Base-by-base conservation (phyloP, 345 rosid genomes). In the Eucalyptus erythrocorys region DNA sequence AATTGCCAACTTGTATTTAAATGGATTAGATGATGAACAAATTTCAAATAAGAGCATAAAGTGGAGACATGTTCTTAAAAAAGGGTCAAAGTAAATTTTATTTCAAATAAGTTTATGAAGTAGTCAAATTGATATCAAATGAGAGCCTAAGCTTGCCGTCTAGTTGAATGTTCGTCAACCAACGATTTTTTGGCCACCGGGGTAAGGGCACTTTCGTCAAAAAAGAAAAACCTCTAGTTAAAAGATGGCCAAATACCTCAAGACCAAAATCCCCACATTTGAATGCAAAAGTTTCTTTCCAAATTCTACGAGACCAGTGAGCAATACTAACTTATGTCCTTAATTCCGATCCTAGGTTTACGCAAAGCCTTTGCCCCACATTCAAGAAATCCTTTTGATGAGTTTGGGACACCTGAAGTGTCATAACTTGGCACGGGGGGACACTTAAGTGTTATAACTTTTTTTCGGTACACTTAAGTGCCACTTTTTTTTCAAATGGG, bases 51-150 rank as follows among this genome's bases (percentile, higher is more conserved):
- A 61, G 2, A 30, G 32, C 4, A 27, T 61, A 30, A 30, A 12
- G 17, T 12, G 1, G 1, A 0, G 15, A 13, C 68, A 1, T 27
- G 1, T 59, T 61, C 8, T 57, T 30, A 3, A 3, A 61, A 61
- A 30, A 61, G 8, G 2, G 32, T 30, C 8, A 12, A 1, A 61
- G 16, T 30, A 13, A 61, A 61, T 13, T 2, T 61, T 1, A 27
- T 61, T 61, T 61, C 0, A 13, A 61, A 30, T 30, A 61, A 2
- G 16, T 30, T 0, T 27, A 3, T 30, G 32, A 61, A 61, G 0
- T 27, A 0, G 4, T 3, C 1, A 61, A 61, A 61, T 61, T 1
- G 0, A 0, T 61, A 30, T 30, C 34, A 61, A 30, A 1, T 59
- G 15, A 59, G 4, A 55, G 30, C 13, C 13, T 55, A 26, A 24